phyloP scores from a whole-genome alignment of 2,329 filamentous ascomycete species.

The Myriosclerotinia duriaeana region DNA sequence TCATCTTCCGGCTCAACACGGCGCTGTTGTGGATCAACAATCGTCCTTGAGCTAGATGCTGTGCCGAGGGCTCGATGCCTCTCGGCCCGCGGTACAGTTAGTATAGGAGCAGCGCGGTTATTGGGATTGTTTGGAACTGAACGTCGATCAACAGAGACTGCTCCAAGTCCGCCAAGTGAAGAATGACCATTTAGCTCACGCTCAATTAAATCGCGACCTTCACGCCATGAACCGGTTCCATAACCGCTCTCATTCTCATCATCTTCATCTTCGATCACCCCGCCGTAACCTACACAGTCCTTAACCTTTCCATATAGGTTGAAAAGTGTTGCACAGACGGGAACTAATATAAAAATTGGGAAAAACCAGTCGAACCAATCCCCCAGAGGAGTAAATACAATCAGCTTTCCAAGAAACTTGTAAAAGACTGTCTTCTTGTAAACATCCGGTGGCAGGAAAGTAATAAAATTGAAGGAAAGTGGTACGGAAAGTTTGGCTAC shows the following conservation, averaged over 20 bases:
- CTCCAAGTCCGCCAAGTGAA: slow-evolving; percentile 48
- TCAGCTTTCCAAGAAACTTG: slow-evolving; percentile 76
- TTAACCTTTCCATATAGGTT: slow-evolving; percentile 83
- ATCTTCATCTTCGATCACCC: slow-evolving; percentile 73
- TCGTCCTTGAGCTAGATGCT: slow-evolving; percentile 37
- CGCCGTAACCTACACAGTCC: slow-evolving; percentile 70
- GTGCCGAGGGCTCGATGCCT: slow-evolving; percentile 38
- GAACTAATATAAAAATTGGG: slow-evolving; percentile 81
- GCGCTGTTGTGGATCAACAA: slow-evolving; percentile 34
- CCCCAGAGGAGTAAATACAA: slow-evolving; percentile 80
- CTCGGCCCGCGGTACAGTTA: slow-evolving; percentile 37
- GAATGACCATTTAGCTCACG: slow-evolving; percentile 71
- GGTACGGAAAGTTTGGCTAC: slow-evolving; percentile 91
- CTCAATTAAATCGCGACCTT: slow-evolving; percentile 87
- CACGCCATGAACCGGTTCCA: slow-evolving; percentile 83
- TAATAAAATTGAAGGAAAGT: slow-evolving; percentile 93
- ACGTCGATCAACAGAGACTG: slow-evolving; percentile 26
- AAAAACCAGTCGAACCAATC: slow-evolving; percentile 85
- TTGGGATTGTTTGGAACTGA: slow-evolving; percentile 37
- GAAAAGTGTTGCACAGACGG: slow-evolving; percentile 82
- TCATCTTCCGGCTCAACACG: slow-evolving; percentile 64
- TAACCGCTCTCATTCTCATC: slow-evolving; percentile 63
- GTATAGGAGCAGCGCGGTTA: slow-evolving; percentile 32
- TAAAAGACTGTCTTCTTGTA: slow-evolving; percentile 83
- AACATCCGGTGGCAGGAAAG: slow-evolving; percentile 72